A percentile compares a stretch with the other conserved stretches of the same genome.
Evolutionary conservation across 306 rosid species (phyloP).

Genomic region (Gastrolobium villosum): DNA sequence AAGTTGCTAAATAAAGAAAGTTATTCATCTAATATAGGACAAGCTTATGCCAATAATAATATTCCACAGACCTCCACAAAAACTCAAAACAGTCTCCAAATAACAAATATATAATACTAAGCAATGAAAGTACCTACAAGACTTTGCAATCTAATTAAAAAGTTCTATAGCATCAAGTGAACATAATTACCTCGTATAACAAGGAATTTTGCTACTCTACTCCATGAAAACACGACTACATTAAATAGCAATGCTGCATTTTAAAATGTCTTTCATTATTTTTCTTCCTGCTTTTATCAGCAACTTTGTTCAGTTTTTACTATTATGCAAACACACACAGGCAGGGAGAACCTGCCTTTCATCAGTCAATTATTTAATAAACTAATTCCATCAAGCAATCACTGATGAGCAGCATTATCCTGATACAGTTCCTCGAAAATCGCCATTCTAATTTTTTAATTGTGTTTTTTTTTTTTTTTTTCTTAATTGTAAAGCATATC

Average conservation of each 20-base stretch:
- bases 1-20: constrained; percentile 24
- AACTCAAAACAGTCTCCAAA: constrained; percentile 11
- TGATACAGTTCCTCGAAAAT: neutral
- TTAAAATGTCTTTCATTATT: neutral
- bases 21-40: neutral
- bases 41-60: constrained; percentile 27
- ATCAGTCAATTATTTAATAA: neutral
- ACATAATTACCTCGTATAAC: constrained; percentile 10
- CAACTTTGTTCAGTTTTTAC: constrained; percentile 21
- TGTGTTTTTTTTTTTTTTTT: too few relatives aligned
- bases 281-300: neutral
- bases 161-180: neutral
- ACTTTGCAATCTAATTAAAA: neutral
- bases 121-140: neutral
- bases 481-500: too few relatives aligned
- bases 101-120: neutral
- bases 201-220: constrained; percentile 18
- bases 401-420: neutral
- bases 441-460: too few relatives aligned
- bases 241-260: constrained; percentile 24
- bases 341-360: neutral
- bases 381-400: constrained; percentile 19
- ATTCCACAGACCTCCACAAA: constrained; percentile 8
- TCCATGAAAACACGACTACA: neutral
- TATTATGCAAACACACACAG: neutral